Percentiles rank a stretch among this genome's conserved stretches.
Conservation (phyloP, 148 eudicot genomes). For the Cornus florida region DNA sequence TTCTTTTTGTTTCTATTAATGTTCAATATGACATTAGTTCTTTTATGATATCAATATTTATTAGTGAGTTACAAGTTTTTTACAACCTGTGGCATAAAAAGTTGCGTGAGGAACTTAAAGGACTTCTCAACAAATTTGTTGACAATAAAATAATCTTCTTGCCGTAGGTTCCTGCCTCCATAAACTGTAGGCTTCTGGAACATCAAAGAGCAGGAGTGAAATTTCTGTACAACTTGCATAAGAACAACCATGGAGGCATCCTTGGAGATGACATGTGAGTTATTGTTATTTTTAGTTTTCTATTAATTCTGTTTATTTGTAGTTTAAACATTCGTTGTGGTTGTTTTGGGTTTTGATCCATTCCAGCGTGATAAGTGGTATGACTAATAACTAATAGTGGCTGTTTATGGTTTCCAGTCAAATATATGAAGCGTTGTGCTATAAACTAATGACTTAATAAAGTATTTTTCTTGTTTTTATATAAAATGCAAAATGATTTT, state of each 20-base stretch:
- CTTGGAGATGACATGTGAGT: constrained; percentile 99
- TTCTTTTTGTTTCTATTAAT: not conserved
- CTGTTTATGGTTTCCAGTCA: no score
- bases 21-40: not conserved
- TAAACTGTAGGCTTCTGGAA: constrained; percentile 86
- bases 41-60: not conserved
- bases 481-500: not conserved
- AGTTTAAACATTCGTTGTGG: not conserved
- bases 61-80: not conserved
- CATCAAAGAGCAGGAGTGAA: constrained; percentile 88
- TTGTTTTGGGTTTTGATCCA: not conserved
- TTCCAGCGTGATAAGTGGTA: not conserved
- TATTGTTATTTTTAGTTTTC: not conserved
- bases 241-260: constrained; percentile 87
- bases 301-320: not conserved
- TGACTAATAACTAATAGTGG: not conserved
- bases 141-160: not conserved
- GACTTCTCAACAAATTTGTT: not conserved
- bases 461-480: not conserved
- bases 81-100: not conserved
- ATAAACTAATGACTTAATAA: not conserved
- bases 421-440: no score
- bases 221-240: constrained; percentile 76
- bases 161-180: constrained; percentile 84
- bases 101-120: not conserved